Percentiles rank a stretch among this genome's conserved stretches.
Conservation (phyloP, 495 filamentous ascomycete species). For the Hypoxylon cercidicola region DNA sequence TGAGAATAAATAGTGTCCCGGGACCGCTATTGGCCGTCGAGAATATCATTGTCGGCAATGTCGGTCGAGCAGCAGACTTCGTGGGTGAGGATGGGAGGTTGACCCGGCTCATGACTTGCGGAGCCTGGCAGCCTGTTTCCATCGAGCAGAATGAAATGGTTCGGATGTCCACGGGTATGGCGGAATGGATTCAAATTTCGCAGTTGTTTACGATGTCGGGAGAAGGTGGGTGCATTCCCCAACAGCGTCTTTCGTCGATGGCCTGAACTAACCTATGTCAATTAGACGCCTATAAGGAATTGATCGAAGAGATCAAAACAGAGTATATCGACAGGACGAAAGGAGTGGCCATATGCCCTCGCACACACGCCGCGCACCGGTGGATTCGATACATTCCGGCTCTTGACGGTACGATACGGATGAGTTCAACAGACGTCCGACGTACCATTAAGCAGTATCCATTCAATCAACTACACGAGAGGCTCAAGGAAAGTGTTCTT, state of each 20-base stretch:
- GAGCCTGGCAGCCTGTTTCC: constrained; percentile 5
- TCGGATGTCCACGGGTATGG: neutral
- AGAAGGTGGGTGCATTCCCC: constrained; percentile 1
- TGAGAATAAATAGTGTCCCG: neutral
- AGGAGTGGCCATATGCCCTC: neutral
- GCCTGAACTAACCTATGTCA: neutral
- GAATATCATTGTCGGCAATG: constrained; percentile 13
- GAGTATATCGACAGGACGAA: constrained; percentile 7
- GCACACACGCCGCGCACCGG: neutral
- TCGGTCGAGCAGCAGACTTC: constrained; percentile 15
- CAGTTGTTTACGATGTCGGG: constrained; percentile 7
- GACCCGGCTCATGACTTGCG: neutral
- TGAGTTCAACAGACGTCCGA: constrained; percentile 22
- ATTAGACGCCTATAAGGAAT: neutral
- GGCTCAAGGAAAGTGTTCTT: constrained; percentile 11
- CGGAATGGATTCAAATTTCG: constrained; percentile 9
- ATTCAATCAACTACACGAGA: constrained; percentile 4
- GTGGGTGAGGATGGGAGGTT: constrained; percentile 2
- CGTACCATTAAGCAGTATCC: neutral
- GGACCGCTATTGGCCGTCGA: neutral
- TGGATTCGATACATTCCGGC: constrained; percentile 20
- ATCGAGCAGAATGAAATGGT: neutral
- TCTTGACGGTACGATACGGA: neutral
- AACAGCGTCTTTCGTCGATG: neutral
- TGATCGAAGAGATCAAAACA: neutral